phyloP scores from a whole-genome alignment of 805 yeast genomes.

The Pichia exigua region DNA sequence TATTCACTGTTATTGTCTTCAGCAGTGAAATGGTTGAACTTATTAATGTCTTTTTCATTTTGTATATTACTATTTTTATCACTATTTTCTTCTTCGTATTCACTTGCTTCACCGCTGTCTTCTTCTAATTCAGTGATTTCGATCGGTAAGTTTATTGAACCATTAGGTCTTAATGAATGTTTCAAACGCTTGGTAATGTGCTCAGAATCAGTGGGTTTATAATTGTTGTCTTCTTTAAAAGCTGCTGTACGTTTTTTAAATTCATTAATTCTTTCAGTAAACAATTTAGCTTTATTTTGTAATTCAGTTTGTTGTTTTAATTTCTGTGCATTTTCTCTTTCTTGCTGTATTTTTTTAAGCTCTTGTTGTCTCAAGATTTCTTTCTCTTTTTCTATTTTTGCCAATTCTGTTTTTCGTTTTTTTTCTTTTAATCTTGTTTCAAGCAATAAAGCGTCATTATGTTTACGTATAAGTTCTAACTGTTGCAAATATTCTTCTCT shows the following conservation, averaged over 20 bases:
- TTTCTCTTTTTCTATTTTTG: background rate
- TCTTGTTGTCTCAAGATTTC: background rate
- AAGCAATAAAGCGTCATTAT: background rate
- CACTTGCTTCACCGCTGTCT: background rate
- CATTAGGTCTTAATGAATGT: conserved; percentile 1
- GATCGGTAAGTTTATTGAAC: conserved; percentile 4
- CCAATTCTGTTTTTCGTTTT: background rate
- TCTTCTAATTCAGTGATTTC: conserved; percentile 12
- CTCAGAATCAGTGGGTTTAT: background rate
- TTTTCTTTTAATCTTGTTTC: background rate
- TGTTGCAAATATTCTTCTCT: background rate
- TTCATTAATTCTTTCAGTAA: background rate
- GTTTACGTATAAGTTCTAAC: background rate
- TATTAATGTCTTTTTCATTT: background rate
- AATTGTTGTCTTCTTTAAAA: background rate
- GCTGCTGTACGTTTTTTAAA: background rate
- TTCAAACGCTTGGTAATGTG: background rate
- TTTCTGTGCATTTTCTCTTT: background rate
- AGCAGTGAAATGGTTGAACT: too few species aligned
- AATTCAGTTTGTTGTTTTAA: background rate
- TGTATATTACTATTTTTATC: background rate
- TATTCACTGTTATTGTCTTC: background rate
- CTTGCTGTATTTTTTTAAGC: background rate
- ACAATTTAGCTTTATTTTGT: background rate
- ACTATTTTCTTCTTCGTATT: background rate